A percentile compares a stretch with the other conserved stretches of the same genome.
Conservation (phyloP, 148 eudicot genomes). For the Oxyria digyna region DNA sequence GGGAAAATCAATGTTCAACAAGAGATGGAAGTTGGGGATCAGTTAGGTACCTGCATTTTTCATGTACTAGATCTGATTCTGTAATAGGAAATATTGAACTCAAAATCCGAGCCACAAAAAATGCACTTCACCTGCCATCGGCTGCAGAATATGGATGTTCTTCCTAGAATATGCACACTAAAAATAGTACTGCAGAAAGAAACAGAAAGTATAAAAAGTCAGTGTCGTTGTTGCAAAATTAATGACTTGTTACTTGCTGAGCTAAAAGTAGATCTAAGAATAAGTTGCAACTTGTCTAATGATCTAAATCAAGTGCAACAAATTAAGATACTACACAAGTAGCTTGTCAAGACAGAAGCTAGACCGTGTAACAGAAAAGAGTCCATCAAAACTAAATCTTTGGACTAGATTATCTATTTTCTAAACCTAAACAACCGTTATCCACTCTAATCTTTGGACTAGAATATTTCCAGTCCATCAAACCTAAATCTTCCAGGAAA, state of each 20-base stretch:
- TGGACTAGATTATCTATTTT: too few species aligned
- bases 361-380: too few species aligned
- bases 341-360: not conserved
- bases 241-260: not conserved
- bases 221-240: constrained; percentile 4
- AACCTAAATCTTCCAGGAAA: too few species aligned
- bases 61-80: not conserved
- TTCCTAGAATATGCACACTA: constrained; percentile 19
- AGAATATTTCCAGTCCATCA: too few species aligned
- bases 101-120: not conserved
- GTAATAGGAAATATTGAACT: not conserved
- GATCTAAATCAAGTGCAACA: not conserved
- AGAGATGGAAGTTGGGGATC: constrained; percentile 1
- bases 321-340: not conserved
- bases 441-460: too few species aligned
- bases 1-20: not conserved
- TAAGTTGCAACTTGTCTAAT: not conserved
- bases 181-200: constrained; percentile 28
- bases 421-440: too few species aligned
- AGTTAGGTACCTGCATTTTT: not conserved
- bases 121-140: constrained; percentile 25
- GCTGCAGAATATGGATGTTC: constrained; percentile 13
- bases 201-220: not conserved
- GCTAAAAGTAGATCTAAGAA: not conserved
- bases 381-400: too few species aligned